phyloP scores from a whole-genome alignment of 2,329 filamentous ascomycete species.

The Mycosphaerelloides madeirae region DNA sequence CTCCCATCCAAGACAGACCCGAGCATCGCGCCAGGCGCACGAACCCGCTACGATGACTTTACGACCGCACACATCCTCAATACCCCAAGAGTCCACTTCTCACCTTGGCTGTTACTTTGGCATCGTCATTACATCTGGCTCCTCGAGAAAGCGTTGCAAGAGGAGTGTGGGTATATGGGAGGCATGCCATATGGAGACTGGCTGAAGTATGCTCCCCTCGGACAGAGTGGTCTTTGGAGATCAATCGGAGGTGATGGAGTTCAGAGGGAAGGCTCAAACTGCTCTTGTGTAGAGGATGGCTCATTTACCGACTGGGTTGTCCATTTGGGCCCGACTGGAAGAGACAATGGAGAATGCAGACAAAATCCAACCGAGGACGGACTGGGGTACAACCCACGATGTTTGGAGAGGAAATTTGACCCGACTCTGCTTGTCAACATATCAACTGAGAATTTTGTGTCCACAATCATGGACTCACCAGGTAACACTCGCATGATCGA shows the following conservation, averaged over 20 bases:
- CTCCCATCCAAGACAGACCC: neutral
- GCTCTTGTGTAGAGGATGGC: constrained; percentile 50
- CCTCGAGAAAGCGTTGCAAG: constrained; percentile 38
- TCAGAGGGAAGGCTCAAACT: constrained; percentile 46
- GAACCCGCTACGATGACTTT: neutral
- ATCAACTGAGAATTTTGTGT: constrained; percentile 10
- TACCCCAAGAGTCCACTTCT: constrained; percentile 20
- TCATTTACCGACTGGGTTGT: constrained; percentile 44
- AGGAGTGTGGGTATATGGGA: constrained; percentile 42
- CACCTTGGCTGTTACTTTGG: constrained; percentile 32
- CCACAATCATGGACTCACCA: constrained; percentile 5
- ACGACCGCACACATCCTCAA: neutral
- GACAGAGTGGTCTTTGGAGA: constrained; percentile 30
- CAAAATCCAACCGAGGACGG: constrained; percentile 23
- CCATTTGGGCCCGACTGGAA: constrained; percentile 24
- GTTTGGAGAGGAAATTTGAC: constrained; percentile 8
- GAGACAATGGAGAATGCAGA: constrained; percentile 1
- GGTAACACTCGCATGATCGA: constrained; percentile 2
- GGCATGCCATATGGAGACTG: constrained; percentile 17
- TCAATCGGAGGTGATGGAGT: constrained; percentile 44
- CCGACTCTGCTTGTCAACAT: neutral
- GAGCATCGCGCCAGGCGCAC: neutral
- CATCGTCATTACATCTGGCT: constrained; percentile 40
- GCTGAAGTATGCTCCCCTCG: constrained; percentile 31
- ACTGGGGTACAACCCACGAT: constrained; percentile 12